A percentile compares a stretch with the other conserved stretches of the same genome.
Evolutionary conservation across 2,329 filamentous ascomycete species (phyloP).

Genomic region (Calonectria pseudoturangicola): DNA sequence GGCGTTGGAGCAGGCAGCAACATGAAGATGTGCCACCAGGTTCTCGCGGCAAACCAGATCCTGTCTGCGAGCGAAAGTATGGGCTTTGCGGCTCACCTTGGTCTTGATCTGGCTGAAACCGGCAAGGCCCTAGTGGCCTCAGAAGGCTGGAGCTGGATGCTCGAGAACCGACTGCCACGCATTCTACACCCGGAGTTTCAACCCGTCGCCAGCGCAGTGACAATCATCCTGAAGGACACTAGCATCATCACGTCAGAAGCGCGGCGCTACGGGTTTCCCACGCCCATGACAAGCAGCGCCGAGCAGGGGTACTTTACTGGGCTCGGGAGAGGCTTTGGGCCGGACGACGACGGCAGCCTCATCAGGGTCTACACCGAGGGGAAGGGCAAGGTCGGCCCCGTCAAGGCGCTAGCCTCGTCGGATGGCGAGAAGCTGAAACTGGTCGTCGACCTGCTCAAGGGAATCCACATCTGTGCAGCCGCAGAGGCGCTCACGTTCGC

Average conservation of each 20-base stretch:
- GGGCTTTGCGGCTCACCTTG: constrained; percentile 74
- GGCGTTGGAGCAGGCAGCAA: constrained; percentile 79
- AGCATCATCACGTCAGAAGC: constrained; percentile 82
- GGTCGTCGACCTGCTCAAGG: constrained; percentile 40
- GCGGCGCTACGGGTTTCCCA: constrained; percentile 73
- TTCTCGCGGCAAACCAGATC: constrained; percentile 79
- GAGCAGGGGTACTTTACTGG: constrained; percentile 80
- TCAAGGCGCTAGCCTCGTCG: not conserved
- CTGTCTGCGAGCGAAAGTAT: constrained; percentile 76
- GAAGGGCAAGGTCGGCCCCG: constrained; percentile 8
- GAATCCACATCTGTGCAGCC: constrained; percentile 42
- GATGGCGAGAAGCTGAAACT: constrained; percentile 31
- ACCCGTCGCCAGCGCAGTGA: constrained; percentile 75
- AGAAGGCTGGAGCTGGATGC: constrained; percentile 76
- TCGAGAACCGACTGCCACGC: constrained; percentile 74
- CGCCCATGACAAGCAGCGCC: constrained; percentile 76
- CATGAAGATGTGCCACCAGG: constrained; percentile 82
- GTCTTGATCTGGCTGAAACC: constrained; percentile 67
- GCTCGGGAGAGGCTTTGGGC: constrained; percentile 71
- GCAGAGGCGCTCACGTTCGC: constrained; percentile 44
- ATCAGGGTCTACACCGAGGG: constrained; percentile 41
- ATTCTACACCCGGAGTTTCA: constrained; percentile 72
- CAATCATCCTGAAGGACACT: constrained; percentile 77
- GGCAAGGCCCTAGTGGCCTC: constrained; percentile 66
- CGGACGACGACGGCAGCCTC: constrained; percentile 40